Conservation (phyloP, 306 rosid genomes). For the Arachis hypogaea region DNA sequence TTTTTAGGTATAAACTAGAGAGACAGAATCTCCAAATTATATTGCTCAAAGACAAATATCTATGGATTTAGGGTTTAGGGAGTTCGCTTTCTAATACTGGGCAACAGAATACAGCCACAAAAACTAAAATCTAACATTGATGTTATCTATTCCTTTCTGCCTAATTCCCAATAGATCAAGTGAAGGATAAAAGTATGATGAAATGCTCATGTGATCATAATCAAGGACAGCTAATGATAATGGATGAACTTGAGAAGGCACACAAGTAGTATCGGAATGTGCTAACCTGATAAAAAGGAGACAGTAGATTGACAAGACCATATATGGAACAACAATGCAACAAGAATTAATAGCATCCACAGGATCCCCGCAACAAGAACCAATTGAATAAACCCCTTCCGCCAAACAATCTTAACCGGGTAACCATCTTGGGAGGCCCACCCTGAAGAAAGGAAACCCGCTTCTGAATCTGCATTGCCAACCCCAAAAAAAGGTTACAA, state of each 20-base stretch:
- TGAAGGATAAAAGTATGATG: conserved; percentile 12
- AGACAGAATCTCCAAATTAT: neutral
- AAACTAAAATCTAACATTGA: conserved; percentile 25
- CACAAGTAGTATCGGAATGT: conserved; percentile 29
- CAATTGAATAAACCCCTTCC: conserved; percentile 86
- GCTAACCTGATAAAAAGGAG: conserved; percentile 77
- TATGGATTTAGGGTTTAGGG: neutral
- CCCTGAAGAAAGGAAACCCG: conserved; percentile 51
- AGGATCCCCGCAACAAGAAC: conserved; percentile 84
- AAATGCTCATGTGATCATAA: conserved; percentile 4
- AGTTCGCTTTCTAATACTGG: conserved; percentile 6
- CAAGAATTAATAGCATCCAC: conserved; percentile 90
- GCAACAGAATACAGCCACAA: conserved; percentile 8
- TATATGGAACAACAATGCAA: conserved; percentile 78
- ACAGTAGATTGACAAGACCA: conserved; percentile 94
- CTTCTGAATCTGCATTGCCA: conserved; percentile 73
- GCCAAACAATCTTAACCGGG: conserved; percentile 83
- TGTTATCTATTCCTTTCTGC: conserved; percentile 12
- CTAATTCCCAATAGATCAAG: conserved; percentile 20
- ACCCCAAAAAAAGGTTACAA: conserved; percentile 2
- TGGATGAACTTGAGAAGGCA: conserved; percentile 27
- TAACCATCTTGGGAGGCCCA: conserved; percentile 61
- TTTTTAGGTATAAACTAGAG: too few relatives aligned
- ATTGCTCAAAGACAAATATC: conserved; percentile 14
- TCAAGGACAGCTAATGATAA: conserved; percentile 1